These are phyloP conservation scores for Debaryomyces fabryi DNA, from an alignment of 1,139 yeast species.

Conservation along the genomic window DNA sequence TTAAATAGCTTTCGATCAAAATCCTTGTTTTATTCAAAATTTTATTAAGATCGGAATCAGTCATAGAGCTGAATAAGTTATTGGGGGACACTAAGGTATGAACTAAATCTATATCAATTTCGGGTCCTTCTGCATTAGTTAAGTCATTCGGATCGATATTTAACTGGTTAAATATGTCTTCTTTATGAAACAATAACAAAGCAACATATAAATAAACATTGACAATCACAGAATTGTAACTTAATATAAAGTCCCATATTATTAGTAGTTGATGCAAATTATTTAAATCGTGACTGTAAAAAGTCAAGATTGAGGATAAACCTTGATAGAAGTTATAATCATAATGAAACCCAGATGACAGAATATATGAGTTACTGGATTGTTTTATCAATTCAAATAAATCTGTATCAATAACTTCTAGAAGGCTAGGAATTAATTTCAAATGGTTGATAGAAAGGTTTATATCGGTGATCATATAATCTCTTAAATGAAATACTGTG, in stretches of 20 bases:
- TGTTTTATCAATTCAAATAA: slow-evolving; percentile 53
- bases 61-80: slow-evolving; percentile 29
- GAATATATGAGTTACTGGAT: slow-evolving; percentile 32
- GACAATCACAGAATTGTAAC: slow-evolving; percentile 46
- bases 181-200: slow-evolving; percentile 45
- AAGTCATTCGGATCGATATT: slow-evolving; percentile 16
- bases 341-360: slow-evolving; percentile 33
- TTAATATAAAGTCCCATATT: slow-evolving; percentile 66
- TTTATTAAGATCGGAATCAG: slow-evolving; percentile 36
- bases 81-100: slow-evolving; percentile 46
- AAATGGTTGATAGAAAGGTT: slow-evolving; percentile 68
- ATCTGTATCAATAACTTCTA: slow-evolving; percentile 51
- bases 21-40: slow-evolving; percentile 39
- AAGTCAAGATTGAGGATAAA: slow-evolving; percentile 73
- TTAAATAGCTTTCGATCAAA: slow-evolving; percentile 33
- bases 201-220: slow-evolving; percentile 61
- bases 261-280: slow-evolving; percentile 51
- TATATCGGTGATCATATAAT: slow-evolving; percentile 78
- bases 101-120: slow-evolving; percentile 45
- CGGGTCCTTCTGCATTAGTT: slow-evolving; percentile 14
- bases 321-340: slow-evolving; percentile 59
- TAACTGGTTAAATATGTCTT: slow-evolving; percentile 36
- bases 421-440: slow-evolving; percentile 61
- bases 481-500: slow-evolving; percentile 69
- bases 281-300: slow-evolving; percentile 74